phyloP scores from a whole-genome alignment of 1,284 basidiomycete genomes.

The Moesziomyces sp. region DNA sequence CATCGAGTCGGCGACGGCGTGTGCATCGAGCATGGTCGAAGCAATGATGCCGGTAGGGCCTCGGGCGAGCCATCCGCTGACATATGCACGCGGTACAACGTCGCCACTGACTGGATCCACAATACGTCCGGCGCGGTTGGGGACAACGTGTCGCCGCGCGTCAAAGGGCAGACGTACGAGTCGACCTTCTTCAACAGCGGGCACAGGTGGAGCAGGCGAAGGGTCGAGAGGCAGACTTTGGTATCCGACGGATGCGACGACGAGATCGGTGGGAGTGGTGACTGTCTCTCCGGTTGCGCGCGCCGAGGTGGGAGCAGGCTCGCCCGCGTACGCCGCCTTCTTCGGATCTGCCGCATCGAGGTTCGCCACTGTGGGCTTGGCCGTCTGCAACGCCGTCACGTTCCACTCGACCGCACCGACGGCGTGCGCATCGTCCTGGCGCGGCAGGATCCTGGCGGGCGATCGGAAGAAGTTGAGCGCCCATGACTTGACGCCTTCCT shows the following conservation, averaged over 20 bases:
- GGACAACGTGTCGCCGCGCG: constrained; percentile 16
- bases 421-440: neutral
- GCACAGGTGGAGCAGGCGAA: neutral
- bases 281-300: constrained; percentile 73
- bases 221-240: constrained; percentile 74
- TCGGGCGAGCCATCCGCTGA: constrained; percentile 90
- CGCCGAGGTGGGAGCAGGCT: constrained; percentile 9
- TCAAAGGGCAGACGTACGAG: constrained; percentile 41
- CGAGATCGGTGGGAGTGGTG: constrained; percentile 76
- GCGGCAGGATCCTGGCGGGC: constrained; percentile 47
- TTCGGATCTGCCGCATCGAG: constrained; percentile 34
- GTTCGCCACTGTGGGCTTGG: constrained; percentile 16
- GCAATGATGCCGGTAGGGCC: constrained; percentile 94
- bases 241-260: constrained; percentile 90
- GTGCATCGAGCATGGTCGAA: constrained; percentile 92
- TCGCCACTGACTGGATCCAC: constrained; percentile 15
- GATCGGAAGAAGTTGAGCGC: constrained; percentile 58
- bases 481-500: constrained; percentile 45
- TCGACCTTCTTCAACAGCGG: constrained; percentile 4
- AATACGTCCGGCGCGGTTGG: constrained; percentile 67
- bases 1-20: constrained; percentile 79
- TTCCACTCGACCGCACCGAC: constrained; percentile 54
- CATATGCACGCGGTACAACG: constrained; percentile 78
- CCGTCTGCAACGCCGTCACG: constrained; percentile 32
- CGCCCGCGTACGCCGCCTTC: constrained; percentile 21